Evolutionary conservation across 2,329 filamentous ascomycete genomes (phyloP), one percentile per base, ranked within the genome.

Genomic region (Rhytidhysteron rufulum): DNA sequence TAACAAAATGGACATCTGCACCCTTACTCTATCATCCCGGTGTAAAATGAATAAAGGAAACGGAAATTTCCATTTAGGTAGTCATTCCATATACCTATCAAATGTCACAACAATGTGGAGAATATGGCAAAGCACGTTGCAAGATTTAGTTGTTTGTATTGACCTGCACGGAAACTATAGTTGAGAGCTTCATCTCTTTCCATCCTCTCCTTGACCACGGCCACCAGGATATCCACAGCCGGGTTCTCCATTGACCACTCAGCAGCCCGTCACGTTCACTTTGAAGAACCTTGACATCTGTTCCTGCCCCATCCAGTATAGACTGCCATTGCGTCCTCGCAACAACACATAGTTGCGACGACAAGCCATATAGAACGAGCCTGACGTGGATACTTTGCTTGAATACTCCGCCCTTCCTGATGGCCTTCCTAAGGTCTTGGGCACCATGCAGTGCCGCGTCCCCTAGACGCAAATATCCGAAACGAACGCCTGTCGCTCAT

Each of bases 401-500:
- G 16, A 38, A 30, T 27, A 38, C 36, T 11, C 10, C 27, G 22
- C 20, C 21, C 19, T 20, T 19, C 21, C 15, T 21, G 15, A 22
- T 18, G 18, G 20, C 20, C 13, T 36, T 22, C 21, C 24, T 24
- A 9, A 4, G 34, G 27, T 24, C 15, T 22, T 15, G n/a, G 34
- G 27, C 10, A 36, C 13, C 21, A 20, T 36, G n/a, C 17, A 36
- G 34, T 24, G 34, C 29, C 16, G 27, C 13, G n/a, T 13, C n/a
- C 25, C 35, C 33, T 30, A 29, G 27, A 39, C 17, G 27, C 37
- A 37, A 18, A 19, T 37, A 19, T 41, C 29, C 40, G n/a, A 27
- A 34, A 25, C 20, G 10, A 65, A 65, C 60, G 60, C 62, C 62
- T 39, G 45, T 62, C 61, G 60, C 61, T 65, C 45, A 65, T 65